Evolutionary conservation across 2,329 filamentous ascomycete genomes (phyloP).

Genomic region (Fusarium odoratissimum): DNA sequence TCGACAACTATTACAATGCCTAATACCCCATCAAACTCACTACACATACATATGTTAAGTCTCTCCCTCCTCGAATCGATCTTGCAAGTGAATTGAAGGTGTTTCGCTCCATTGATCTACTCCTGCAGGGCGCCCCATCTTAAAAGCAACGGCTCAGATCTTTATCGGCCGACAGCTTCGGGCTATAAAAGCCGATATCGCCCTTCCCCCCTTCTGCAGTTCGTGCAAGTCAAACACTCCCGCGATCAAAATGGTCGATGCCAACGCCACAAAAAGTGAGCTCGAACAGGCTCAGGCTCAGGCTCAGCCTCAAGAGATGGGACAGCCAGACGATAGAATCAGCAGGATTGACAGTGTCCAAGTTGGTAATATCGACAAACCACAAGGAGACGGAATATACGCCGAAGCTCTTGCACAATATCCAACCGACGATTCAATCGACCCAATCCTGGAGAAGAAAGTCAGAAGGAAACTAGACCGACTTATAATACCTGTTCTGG

Average conservation of each 20-base stretch:
- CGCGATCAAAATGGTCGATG: neutral
- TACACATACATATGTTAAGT: neutral
- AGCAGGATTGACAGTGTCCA: neutral
- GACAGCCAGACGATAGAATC: conserved; percentile 3
- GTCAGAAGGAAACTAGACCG: conserved; percentile 53
- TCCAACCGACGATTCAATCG: conserved; percentile 53
- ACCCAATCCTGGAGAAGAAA: conserved; percentile 48
- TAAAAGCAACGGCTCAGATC: neutral
- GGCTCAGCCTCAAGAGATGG: neutral
- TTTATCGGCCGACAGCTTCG: neutral
- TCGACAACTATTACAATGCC: neutral
- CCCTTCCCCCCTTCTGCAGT: neutral
- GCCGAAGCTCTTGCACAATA: conserved; percentile 51
- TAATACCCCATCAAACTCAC: neutral
- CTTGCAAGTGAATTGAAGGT: neutral
- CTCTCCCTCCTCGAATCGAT: neutral
- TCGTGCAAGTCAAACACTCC: neutral
- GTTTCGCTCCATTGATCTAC: neutral
- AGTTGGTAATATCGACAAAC: conserved; percentile 8
- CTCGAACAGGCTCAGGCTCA: conserved; percentile 7
- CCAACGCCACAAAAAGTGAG: neutral
- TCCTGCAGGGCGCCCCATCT: neutral
- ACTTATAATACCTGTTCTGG: conserved; percentile 52
- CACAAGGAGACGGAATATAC: conserved; percentile 46
- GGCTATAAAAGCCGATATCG: neutral